Percentiles rank a stretch among this genome's conserved stretches.
These are phyloP conservation scores for Eutypa lata DNA, from an alignment of 2,329 filamentous ascomycete genomes.

Conservation along the genomic window DNA sequence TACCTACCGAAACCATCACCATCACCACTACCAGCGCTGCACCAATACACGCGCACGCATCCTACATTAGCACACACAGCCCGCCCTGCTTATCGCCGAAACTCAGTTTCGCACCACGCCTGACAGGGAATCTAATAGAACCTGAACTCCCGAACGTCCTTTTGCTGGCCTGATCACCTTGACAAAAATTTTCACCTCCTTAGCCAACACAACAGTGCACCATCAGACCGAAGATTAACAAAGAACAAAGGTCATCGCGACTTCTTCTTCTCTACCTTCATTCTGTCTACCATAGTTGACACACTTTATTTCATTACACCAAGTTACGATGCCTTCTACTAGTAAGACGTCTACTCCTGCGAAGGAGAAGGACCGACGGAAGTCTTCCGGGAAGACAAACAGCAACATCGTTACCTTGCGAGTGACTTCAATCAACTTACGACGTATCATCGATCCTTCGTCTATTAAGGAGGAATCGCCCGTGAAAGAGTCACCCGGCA, in stretches of 20 bases:
- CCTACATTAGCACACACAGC: neutral
- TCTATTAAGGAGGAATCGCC: slow-evolving; percentile 42
- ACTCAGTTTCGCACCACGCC: neutral
- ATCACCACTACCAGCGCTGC: slow-evolving; percentile 18
- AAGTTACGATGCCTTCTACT: slow-evolving; percentile 31
- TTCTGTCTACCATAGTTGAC: slow-evolving; percentile 3
- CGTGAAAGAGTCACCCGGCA: slow-evolving; percentile 44
- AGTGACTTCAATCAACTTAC: slow-evolving; percentile 48
- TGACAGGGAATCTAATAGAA: too few species aligned
- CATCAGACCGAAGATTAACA: slow-evolving; percentile 3
- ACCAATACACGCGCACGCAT: neutral
- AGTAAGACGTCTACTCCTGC: slow-evolving; percentile 31
- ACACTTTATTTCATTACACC: slow-evolving; percentile 3
- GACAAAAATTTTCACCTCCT: neutral
- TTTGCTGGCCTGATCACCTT: neutral
- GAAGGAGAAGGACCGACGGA: slow-evolving; percentile 46
- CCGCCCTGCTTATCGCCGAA: neutral
- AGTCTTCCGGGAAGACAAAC: slow-evolving; percentile 34
- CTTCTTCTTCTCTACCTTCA: neutral
- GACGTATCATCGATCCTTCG: slow-evolving; percentile 45
- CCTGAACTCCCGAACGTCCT: neutral
- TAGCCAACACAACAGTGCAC: neutral
- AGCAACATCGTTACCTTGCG: slow-evolving; percentile 49
- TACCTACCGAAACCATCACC: slow-evolving; percentile 7
- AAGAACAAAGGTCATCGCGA: neutral